Evolutionary conservation across 2,329 filamentous ascomycete species (phyloP).

Genomic region (Sporothrix euskadiensis): DNA sequence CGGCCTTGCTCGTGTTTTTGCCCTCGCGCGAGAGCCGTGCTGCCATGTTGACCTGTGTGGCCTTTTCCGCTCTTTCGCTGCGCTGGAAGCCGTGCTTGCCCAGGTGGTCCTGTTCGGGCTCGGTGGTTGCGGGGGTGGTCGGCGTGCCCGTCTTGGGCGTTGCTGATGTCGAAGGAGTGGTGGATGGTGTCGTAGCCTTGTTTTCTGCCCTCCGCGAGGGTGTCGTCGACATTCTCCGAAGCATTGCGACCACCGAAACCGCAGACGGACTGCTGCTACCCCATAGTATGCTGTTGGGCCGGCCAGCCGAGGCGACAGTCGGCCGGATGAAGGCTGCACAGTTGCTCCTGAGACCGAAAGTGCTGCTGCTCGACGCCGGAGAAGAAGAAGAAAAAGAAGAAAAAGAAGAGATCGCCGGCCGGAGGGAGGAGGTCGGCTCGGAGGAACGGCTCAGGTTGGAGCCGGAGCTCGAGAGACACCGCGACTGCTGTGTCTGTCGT

Average conservation of each 20-base stretch:
- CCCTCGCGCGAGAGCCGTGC: slow-evolving; percentile 86
- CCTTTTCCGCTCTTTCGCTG: slow-evolving; percentile 82
- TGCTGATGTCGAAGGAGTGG: neutral
- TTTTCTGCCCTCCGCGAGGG: neutral
- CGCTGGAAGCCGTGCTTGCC: slow-evolving; percentile 38
- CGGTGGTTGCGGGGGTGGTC: neutral
- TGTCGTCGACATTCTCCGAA: slow-evolving; percentile 29
- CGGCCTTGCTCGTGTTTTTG: slow-evolving; percentile 57
- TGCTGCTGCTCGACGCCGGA: neutral
- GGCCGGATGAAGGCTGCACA: neutral
- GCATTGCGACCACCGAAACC: slow-evolving; percentile 5
- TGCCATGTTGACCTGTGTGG: slow-evolving; percentile 84
- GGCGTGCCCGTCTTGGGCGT: neutral
- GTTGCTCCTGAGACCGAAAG: neutral
- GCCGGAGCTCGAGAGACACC: slow-evolving; percentile 1
- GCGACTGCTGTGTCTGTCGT: slow-evolving; percentile 14
- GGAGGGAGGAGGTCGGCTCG: neutral
- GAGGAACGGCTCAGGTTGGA: neutral
- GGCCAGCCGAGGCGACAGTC: neutral
- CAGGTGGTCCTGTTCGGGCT: slow-evolving; percentile 30
- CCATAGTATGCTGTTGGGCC: slow-evolving; percentile 25
- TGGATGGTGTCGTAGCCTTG: slow-evolving; percentile 41
- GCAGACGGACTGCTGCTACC: slow-evolving; percentile 16
- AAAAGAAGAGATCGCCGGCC: neutral
- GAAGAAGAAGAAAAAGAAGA: neutral